Base-by-base conservation (phyloP, 805 yeast species). In the Spathaspora arborariae region DNA sequence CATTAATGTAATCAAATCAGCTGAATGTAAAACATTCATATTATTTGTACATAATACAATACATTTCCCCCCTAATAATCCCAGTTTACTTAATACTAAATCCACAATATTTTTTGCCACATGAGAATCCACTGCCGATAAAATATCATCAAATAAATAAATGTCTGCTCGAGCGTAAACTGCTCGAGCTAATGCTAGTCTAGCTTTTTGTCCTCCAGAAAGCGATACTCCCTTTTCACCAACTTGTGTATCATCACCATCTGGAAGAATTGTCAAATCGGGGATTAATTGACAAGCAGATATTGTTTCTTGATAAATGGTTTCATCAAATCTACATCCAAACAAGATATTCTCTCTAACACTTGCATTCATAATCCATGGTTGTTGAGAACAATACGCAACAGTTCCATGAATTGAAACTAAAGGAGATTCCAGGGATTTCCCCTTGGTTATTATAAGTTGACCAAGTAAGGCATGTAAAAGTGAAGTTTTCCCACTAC, bases 91-190 rank as follows among this genome's bases (percentile, higher is more conserved):
- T 43, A 66, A 54, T 13, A 82, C 84, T 34, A 72, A 56, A 5
- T 76, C 68, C 51, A 79, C 74, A 45, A 81, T 76, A 45, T 73
- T 75, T 50, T 70, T 75, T 39, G 84, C 81, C 42, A 84, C 90
- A 57, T 83, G 83, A 2, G 86, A 81, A 65, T 84, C 90, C 16
- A 84, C 90, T 2, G 89, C 89, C 52, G 85, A 77, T 47, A 84
- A 65, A 20, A 84, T 72, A 58, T 84, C 90, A 64, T 84, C 90
- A 45, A 84, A 53, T 35, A 84, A 58, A 48, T 78, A 76, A 5
- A 82, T 68, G 60, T 82, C 86, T 2, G 78, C 72, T 45, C 81
- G 65, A 0, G 86, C 65, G 57, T 84, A 84, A 4, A 84, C 84
- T 0, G 88, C 87, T 56, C 90, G 74, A 0, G 89, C 89, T 38